These are phyloP conservation scores for Cyclotella atomus DNA, from an alignment of 108 stramenopile genomes.

Conservation along the genomic window DNA sequence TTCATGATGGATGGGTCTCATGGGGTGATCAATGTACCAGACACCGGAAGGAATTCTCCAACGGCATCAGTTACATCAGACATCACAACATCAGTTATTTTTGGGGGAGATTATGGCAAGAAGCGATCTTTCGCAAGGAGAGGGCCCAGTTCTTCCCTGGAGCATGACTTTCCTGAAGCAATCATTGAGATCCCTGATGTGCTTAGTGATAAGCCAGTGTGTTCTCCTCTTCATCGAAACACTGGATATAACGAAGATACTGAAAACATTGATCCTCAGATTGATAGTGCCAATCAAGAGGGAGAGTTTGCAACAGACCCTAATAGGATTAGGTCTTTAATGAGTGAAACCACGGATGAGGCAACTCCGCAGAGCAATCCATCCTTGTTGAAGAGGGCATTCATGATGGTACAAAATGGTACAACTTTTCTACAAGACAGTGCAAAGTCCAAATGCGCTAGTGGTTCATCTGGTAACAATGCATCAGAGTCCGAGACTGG, in stretches of 20 bases:
- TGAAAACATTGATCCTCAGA: conserved; percentile 19
- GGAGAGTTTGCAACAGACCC: conserved; percentile 13
- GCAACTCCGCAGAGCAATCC: conserved; percentile 5
- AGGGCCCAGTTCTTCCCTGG: background rate
- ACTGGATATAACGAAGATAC: background rate
- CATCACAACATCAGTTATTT: conserved; percentile 50
- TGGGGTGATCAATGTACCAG: conserved; percentile 35
- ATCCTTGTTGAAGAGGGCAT: conserved; percentile 20
- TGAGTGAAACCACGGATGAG: conserved; percentile 26
- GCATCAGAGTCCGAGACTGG: conserved; percentile 7
- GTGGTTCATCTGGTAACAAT: background rate
- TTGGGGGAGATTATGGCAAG: conserved; percentile 38
- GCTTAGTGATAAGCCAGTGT: conserved; percentile 1
- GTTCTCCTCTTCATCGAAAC: background rate
- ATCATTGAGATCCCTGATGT: background rate
- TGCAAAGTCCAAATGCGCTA: conserved; percentile 12
- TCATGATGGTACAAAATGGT: conserved; percentile 9
- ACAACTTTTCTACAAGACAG: background rate
- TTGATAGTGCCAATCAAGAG: background rate
- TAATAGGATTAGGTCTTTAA: conserved; percentile 33
- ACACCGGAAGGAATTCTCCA: conserved; percentile 18
- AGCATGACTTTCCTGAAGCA: conserved; percentile 7
- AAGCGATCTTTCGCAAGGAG: conserved; percentile 3
- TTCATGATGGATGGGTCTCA: conserved; percentile 31
- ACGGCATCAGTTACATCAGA: conserved; percentile 48